Percentiles rank a stretch among this genome's conserved stretches.
Conservation (phyloP, 208 protist species). For the Trypanosoma cruzi region DNA sequence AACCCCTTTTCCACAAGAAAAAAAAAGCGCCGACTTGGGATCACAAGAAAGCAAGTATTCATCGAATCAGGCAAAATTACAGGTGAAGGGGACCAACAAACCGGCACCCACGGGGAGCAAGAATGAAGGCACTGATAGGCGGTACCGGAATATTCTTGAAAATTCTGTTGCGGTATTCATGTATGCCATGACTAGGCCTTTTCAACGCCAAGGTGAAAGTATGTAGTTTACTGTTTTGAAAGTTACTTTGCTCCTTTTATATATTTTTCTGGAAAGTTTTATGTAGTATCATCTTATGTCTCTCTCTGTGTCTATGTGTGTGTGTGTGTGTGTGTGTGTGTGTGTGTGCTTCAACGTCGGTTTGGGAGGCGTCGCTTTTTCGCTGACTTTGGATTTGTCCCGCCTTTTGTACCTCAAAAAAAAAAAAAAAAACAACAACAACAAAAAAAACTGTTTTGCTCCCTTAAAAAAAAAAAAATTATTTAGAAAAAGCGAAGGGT, state of each 20-base stretch:
- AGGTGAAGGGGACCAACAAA: no score
- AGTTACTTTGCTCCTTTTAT: background rate
- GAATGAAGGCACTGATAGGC: background rate
- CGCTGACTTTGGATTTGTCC: background rate
- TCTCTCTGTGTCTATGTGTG: background rate
- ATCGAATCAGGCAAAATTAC: no score
- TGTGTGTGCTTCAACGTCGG: background rate
- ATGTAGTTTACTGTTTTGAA: background rate
- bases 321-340: background rate
- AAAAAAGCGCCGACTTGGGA: no score
- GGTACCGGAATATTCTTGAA: background rate
- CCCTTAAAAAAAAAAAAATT: slow-evolving; percentile 2
- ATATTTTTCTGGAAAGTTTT: background rate
- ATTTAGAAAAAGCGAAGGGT: no score
- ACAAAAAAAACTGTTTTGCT: background rate
- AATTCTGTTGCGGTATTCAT: background rate
- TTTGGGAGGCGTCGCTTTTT: background rate
- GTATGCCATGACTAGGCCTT: background rate
- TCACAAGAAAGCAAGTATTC: no score
- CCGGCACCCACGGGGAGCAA: background rate
- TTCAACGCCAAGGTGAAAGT: background rate
- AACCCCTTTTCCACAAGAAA: no score
- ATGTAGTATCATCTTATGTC: background rate
- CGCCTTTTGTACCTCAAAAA: slow-evolving; percentile 13
- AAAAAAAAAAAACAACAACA: no score